A percentile compares a stretch with the other conserved stretches of the same genome.
phyloP scores from a whole-genome alignment of 768 basidiomycete genomes.

The Russula emetica region DNA sequence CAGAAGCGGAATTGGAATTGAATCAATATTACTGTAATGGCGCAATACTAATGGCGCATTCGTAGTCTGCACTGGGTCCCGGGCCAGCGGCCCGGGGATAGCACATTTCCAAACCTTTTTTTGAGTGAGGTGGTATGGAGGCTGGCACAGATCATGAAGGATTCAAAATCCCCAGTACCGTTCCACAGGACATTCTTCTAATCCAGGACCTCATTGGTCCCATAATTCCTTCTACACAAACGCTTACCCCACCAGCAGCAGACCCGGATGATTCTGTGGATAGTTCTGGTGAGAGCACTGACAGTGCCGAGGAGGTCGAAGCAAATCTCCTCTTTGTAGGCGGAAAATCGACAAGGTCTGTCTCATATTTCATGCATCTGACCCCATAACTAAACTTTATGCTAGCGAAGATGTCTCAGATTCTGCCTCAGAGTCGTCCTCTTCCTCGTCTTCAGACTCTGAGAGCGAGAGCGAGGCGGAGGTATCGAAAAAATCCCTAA shows the following conservation, averaged over 20 bases:
- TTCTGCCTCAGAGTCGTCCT: constrained; percentile 38
- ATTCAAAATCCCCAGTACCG: constrained; percentile 57
- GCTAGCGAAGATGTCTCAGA: constrained; percentile 28
- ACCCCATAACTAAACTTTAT: neutral
- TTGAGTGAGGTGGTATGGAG: neutral
- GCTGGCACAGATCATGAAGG: neutral
- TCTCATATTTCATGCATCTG: neutral
- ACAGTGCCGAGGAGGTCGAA: constrained; percentile 72
- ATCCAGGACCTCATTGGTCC: constrained; percentile 62
- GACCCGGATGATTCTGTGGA: constrained; percentile 44
- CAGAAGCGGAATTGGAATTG: too few species aligned
- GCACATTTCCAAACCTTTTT: too few species aligned
- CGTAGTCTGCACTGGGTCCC: too few species aligned
- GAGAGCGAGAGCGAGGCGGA: constrained; percentile 28
- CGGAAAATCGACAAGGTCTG: constrained; percentile 6
- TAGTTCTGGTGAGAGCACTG: constrained; percentile 47
- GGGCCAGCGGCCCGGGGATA: neutral
- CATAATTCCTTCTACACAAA: constrained; percentile 13
- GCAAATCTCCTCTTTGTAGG: constrained; percentile 45
- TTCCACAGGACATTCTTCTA: constrained; percentile 72
- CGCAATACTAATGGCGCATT: too few species aligned
- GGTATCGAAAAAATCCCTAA: neutral
- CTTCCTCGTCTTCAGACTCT: constrained; percentile 40
- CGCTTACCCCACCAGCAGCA: constrained; percentile 20
- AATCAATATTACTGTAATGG: too few species aligned